Conservation (phyloP, 768 basidiomycete genomes). For the Trametes coccinea region DNA sequence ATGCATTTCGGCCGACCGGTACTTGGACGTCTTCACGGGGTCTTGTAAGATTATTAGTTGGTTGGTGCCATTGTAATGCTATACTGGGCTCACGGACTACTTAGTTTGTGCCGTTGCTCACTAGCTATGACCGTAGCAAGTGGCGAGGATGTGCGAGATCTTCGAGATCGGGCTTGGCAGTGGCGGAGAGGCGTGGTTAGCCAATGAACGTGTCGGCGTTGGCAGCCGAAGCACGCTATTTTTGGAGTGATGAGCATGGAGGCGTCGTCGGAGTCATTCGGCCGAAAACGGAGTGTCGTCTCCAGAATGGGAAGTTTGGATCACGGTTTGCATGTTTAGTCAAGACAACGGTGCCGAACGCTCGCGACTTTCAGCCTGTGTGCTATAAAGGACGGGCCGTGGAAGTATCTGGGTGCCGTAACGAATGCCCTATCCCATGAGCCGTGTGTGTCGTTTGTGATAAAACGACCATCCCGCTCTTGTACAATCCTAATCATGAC, state of each 20-base stretch:
- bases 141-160: too few species aligned
- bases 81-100: neutral
- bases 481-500: neutral
- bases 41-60: conserved; percentile 11
- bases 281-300: conserved; percentile 10
- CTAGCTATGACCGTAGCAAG: too few species aligned
- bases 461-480: neutral
- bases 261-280: neutral
- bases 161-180: neutral
- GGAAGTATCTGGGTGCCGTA: neutral
- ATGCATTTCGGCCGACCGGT: neutral
- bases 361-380: too few species aligned
- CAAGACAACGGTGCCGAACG: neutral
- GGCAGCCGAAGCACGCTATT: neutral
- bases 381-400: too few species aligned
- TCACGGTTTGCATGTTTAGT: conserved; percentile 17
- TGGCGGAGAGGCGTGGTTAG: too few species aligned
- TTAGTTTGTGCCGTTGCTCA: too few species aligned
- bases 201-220: neutral
- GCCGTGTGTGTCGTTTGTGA: neutral
- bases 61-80: conserved; percentile 1
- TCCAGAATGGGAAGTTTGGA: conserved; percentile 11
- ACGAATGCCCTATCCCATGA: neutral
- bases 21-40: neutral
- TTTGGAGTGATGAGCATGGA: neutral